Conservation (phyloP, 2,329 filamentous ascomycete genomes). For the Torrubiella hemipterigena region DNA sequence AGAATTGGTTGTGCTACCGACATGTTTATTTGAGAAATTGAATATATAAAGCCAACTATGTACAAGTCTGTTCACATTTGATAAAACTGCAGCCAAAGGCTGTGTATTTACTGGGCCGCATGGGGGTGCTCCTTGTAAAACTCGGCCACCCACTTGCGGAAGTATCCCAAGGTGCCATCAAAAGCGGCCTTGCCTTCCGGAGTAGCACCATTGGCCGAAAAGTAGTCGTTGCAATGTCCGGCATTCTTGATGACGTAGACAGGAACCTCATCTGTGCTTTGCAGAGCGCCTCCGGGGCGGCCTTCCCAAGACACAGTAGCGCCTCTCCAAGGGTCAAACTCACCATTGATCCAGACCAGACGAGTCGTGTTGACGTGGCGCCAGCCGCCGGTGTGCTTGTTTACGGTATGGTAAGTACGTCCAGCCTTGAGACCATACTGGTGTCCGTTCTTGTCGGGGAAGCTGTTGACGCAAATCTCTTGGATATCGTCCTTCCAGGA, state of each 20-base stretch:
- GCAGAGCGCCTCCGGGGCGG: conserved; percentile 13
- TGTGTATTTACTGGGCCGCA: no score
- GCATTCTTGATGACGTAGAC: conserved; percentile 23
- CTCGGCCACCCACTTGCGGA: conserved; percentile 50
- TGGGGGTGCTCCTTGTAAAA: conserved; percentile 24
- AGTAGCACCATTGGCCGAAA: conserved; percentile 49
- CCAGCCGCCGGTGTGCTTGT: conserved; percentile 5
- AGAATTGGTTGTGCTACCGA: no score
- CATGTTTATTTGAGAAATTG: no score
- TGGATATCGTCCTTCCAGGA: neutral
- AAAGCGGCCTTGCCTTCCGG: conserved; percentile 44
- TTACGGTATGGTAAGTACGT: conserved; percentile 22
- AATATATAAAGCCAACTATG: no score
- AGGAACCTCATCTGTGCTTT: conserved; percentile 33
- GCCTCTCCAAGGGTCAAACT: conserved; percentile 4
- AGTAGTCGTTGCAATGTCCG: conserved; percentile 49
- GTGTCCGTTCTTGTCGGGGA: conserved; percentile 1
- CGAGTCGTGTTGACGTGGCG: conserved; percentile 2
- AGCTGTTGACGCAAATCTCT: neutral
- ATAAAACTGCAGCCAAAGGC: no score
- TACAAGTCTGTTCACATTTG: no score
- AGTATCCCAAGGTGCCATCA: conserved; percentile 39
- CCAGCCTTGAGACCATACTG: conserved; percentile 20
- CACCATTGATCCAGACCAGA: conserved; percentile 5
- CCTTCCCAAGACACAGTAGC: conserved; percentile 3